Evolutionary conservation across 495 filamentous ascomycete genomes (phyloP).

Genomic region (Neohortaea acidophila): DNA sequence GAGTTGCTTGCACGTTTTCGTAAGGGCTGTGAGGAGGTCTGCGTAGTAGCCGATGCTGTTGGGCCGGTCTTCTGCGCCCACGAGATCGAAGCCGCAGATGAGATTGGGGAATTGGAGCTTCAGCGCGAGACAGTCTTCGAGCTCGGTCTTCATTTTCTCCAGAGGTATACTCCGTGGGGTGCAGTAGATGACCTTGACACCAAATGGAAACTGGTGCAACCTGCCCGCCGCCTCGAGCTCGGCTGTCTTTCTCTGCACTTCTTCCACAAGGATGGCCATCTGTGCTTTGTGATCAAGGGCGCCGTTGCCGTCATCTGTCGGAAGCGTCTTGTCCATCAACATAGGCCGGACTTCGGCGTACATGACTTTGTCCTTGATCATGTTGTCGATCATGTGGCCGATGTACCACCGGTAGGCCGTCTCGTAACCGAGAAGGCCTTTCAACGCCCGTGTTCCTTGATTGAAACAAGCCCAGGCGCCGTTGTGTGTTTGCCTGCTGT

Average conservation of each 20-base stretch:
- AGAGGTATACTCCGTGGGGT: slow-evolving; percentile 26
- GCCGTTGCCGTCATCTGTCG: slow-evolving; percentile 19
- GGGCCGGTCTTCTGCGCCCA: slow-evolving; percentile 28
- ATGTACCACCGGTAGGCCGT: slow-evolving; percentile 27
- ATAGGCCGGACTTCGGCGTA: slow-evolving; percentile 29
- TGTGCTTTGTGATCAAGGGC: slow-evolving; percentile 19
- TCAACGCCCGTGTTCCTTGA: slow-evolving; percentile 27
- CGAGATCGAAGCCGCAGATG: slow-evolving; percentile 30
- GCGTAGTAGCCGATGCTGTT: slow-evolving; percentile 27
- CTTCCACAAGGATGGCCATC: slow-evolving; percentile 25
- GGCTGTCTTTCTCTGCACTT: slow-evolving; percentile 19
- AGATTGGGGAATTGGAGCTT: slow-evolving; percentile 32
- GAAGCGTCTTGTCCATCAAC: slow-evolving; percentile 28
- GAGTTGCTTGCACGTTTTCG: slow-evolving; percentile 21
- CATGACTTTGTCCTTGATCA: slow-evolving; percentile 27
- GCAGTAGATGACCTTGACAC: slow-evolving; percentile 30
- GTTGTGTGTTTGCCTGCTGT: slow-evolving; percentile 7
- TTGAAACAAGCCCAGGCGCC: slow-evolving; percentile 30
- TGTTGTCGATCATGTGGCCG: slow-evolving; percentile 25
- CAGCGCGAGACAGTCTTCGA: slow-evolving; percentile 30
- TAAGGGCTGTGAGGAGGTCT: slow-evolving; percentile 23
- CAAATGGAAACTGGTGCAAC: slow-evolving; percentile 25
- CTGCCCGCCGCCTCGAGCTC: slow-evolving; percentile 15
- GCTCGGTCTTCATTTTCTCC: slow-evolving; percentile 20
- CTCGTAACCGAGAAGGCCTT: slow-evolving; percentile 28